Evolutionary conservation across 2,329 filamentous ascomycete genomes (phyloP).

Genomic region (Sporothrix inflata): DNA sequence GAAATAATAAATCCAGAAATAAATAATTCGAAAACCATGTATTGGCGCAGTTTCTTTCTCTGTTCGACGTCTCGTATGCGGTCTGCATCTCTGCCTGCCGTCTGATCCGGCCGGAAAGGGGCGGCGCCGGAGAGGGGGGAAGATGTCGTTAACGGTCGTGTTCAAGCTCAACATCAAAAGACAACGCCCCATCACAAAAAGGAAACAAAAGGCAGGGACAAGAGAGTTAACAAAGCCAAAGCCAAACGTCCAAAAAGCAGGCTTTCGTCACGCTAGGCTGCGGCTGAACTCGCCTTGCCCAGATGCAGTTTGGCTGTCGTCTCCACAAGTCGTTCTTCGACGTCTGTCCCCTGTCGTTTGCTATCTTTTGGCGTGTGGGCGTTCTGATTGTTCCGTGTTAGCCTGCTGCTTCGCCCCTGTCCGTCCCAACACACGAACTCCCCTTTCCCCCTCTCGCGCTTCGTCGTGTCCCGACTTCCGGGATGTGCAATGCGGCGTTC

Average conservation of each 20-base stretch:
- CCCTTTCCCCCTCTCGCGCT: neutral
- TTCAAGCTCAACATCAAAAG: neutral
- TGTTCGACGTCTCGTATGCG: no score
- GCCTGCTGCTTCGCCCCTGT: neutral
- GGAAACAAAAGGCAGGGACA: neutral
- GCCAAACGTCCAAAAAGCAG: neutral
- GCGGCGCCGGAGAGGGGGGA: neutral
- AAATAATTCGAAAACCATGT: no score
- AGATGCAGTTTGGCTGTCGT: neutral
- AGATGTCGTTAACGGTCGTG: no score
- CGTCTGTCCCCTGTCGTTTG: neutral
- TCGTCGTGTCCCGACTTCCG: neutral
- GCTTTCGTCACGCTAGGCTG: neutral
- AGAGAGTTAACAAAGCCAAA: neutral
- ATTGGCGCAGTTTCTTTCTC: no score
- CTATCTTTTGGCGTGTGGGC: neutral
- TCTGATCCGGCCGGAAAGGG: neutral
- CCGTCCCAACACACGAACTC: neutral
- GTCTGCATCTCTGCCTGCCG: neutral
- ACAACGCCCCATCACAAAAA: neutral
- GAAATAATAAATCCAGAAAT: no score
- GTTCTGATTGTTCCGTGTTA: neutral
- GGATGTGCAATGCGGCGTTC: no score
- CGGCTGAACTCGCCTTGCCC: neutral
- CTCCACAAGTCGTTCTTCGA: neutral